These are phyloP conservation scores for Poa annua DNA, from an alignment of 176 grass and related monocot genomes.

Conservation along the genomic window DNA sequence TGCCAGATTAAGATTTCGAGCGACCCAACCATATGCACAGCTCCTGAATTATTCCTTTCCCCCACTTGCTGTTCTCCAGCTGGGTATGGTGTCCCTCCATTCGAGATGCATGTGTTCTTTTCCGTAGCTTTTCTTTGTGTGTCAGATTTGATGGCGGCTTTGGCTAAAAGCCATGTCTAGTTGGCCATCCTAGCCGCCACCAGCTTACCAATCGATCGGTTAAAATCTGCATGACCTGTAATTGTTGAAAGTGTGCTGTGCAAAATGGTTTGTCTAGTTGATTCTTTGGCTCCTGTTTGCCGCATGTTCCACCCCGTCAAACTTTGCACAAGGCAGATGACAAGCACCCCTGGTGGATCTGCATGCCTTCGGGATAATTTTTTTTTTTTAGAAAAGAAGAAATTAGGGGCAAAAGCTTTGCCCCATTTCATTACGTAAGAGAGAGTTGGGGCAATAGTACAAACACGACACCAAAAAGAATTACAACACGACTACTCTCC, in stretches of 20 bases:
- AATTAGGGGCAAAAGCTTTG: no score
- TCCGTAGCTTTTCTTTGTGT: neutral
- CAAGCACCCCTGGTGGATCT: no score
- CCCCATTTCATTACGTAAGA: no score
- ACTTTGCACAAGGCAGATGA: neutral
- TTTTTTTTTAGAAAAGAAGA: no score
- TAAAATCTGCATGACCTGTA: conserved; percentile 12
- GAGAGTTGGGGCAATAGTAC: no score
- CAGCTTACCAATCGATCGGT: neutral
- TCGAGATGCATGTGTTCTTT: neutral
- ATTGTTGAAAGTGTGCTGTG: conserved; percentile 4
- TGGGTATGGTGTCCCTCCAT: neutral
- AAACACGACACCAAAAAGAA: no score
- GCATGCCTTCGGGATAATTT: no score
- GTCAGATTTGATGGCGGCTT: conserved; percentile 27
- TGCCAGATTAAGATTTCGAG: neutral
- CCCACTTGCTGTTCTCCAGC: conserved; percentile 14
- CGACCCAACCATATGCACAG: conserved; percentile 18
- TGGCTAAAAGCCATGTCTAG: neutral
- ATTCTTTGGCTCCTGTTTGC: conserved; percentile 14
- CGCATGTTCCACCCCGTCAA: neutral
- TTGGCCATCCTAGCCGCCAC: conserved; percentile 22
- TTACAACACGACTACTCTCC: no score
- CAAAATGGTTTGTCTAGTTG: neutral
- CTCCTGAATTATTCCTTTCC: neutral